A percentile compares a stretch with the other conserved stretches of the same genome.
Evolutionary conservation across 495 filamentous ascomycete species (phyloP).

Genomic region (Penicillium dipodomyicola): DNA sequence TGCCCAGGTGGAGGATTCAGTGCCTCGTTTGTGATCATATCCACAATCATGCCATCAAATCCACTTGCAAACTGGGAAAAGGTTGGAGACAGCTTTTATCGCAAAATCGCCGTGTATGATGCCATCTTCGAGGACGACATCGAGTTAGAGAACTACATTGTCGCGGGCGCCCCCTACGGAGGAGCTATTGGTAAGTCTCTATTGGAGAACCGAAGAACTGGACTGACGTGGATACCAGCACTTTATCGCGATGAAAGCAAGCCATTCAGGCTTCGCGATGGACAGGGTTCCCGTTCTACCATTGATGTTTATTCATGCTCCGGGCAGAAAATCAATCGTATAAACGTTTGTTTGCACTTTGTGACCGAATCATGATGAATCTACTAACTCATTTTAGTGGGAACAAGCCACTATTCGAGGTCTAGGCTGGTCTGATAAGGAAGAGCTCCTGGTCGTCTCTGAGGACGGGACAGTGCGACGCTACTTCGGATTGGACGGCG

Average conservation of each 20-base stretch:
- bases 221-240: constrained; percentile 49
- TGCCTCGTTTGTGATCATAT: constrained; percentile 15
- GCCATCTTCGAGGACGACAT: constrained; percentile 87
- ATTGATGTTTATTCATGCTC: constrained; percentile 95
- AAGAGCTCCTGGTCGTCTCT: constrained; percentile 85
- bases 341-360: constrained; percentile 51
- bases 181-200: constrained; percentile 76
- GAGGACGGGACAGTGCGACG: constrained; percentile 87
- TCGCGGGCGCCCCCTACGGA: constrained; percentile 89
- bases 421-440: constrained; percentile 95
- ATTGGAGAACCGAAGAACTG: background rate
- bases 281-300: constrained; percentile 69
- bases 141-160: constrained; percentile 91
- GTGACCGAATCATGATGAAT: background rate
- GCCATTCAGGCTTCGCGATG: constrained; percentile 70
- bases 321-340: constrained; percentile 73
- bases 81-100: constrained; percentile 88
- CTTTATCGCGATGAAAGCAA: constrained; percentile 86
- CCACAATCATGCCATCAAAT: constrained; percentile 43
- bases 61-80: constrained; percentile 92
- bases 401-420: constrained; percentile 87
- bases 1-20: constrained; percentile 2
- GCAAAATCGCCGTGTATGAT: constrained; percentile 88
- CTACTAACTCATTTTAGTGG: constrained; percentile 57
- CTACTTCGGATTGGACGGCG: constrained; percentile 87